phyloP scores from a whole-genome alignment of 2,329 filamentous ascomycete species.

The Aspergillaceae sp. region DNA sequence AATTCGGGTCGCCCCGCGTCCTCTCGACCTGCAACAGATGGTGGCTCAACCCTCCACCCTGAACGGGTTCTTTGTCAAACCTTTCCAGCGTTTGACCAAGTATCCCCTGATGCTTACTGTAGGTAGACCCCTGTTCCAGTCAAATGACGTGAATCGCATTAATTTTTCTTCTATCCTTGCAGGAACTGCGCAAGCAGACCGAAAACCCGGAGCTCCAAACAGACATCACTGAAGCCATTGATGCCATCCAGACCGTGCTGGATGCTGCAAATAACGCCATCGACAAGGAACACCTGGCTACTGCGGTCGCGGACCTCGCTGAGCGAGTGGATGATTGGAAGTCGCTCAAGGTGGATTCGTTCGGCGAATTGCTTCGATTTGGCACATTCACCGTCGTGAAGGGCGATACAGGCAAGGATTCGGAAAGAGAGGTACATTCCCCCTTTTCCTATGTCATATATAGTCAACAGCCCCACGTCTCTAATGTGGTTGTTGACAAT shows the following conservation, averaged over 20 bases:
- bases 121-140: conserved; percentile 16
- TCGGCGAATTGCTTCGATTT: conserved; percentile 78
- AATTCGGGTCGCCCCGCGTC: conserved; percentile 58
- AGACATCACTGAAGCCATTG: conserved; percentile 68
- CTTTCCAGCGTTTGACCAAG: conserved; percentile 90
- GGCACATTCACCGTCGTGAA: conserved; percentile 90
- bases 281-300: conserved; percentile 72
- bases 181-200: conserved; percentile 82
- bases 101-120: conserved; percentile 86
- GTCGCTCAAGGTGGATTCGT: conserved; percentile 79
- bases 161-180: conserved; percentile 5
- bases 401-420: conserved; percentile 63
- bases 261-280: conserved; percentile 85
- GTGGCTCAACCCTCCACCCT: conserved; percentile 80
- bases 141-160: not conserved
- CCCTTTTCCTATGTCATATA: not conserved
- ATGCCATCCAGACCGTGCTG: conserved; percentile 72
- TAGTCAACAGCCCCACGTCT: not conserved
- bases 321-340: conserved; percentile 94
- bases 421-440: conserved; percentile 72
- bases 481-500: too few relatives aligned
- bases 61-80: conserved; percentile 88
- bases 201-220: conserved; percentile 60
- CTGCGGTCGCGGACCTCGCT: conserved; percentile 74
- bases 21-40: conserved; percentile 62